Evolutionary conservation across 805 yeast genomes (phyloP), one percentile per base, ranked within the genome.

Genomic region (Ogataea paradorogensis): DNA sequence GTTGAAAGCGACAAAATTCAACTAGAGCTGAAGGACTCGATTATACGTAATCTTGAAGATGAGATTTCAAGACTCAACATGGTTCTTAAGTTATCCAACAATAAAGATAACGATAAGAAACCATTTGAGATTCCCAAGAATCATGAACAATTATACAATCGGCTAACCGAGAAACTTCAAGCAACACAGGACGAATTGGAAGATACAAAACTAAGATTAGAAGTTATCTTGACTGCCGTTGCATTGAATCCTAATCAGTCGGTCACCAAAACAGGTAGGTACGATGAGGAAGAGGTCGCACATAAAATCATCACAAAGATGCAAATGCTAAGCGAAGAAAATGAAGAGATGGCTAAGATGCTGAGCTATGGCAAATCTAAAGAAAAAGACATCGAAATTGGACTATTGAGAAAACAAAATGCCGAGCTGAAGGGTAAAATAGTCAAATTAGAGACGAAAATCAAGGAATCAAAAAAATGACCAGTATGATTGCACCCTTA

Each of bases 321-420:
- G 47, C 75, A 76, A 38, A 65, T 72, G 42, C 62, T 87, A 43
- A 76, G 76, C 14, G 73, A 71, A 32, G 95, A 87, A 55, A 87
- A 87, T 56, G 80, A 79, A 42, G 79, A 73, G 46, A 69, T 87
- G 63, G 71, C 81, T 45, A 76, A 76, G 51, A 78, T 84, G 80
- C 59, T 85, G 9, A 79, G 89, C 47, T 81, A 72, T 59, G 87
- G 95, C n/a, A 80, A 80, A 56, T 72, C 84, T 30, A 82, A 82
- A 53, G 87, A 85, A 52, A 66, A 78, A 45, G 76, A 80, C 42
- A 74, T 85, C 29, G 87, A 83, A 58, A 58, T 84, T 29, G 86
- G 84, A 14, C 56, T 85, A 33, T 60, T 82, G 33, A 73, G 73
- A 43, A 59, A 62, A 30, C 78, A 78, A 49, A 72, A 74, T 50